phyloP scores from a whole-genome alignment of 495 filamentous ascomycete species.

The Penicillium samsonianum region DNA sequence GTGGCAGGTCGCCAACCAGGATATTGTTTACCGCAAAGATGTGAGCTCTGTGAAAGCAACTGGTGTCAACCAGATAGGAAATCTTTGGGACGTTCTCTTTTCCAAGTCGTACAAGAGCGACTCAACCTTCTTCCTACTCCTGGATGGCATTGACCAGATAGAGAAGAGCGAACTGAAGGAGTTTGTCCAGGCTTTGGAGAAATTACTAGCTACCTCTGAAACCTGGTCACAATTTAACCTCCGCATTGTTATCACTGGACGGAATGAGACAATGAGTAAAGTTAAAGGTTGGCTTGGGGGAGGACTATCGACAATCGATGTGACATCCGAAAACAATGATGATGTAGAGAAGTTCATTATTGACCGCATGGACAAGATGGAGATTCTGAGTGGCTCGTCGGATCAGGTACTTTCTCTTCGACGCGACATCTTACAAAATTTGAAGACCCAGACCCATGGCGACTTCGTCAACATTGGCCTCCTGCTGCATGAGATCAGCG shows the following conservation, averaged over 20 bases:
- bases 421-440: slow-evolving; percentile 13
- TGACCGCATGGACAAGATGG: slow-evolving; percentile 23
- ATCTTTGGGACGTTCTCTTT: slow-evolving; percentile 19
- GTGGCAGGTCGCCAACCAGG: slow-evolving; percentile 21
- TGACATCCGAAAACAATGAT: slow-evolving; percentile 17
- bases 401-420: slow-evolving; percentile 16
- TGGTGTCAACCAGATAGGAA: slow-evolving; percentile 8
- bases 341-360: slow-evolving; percentile 21
- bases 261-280: slow-evolving; percentile 10
- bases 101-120: slow-evolving; percentile 22
- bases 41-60: slow-evolving; percentile 9
- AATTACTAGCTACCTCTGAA: slow-evolving; percentile 2
- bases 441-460: slow-evolving; percentile 16
- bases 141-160: slow-evolving; percentile 19
- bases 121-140: slow-evolving; percentile 21
- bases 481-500: slow-evolving; percentile 21
- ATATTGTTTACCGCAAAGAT: slow-evolving; percentile 24
- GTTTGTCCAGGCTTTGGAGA: slow-evolving; percentile 9
- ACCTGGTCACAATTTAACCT: slow-evolving; percentile 19
- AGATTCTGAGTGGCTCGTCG: slow-evolving; percentile 17
- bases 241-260: slow-evolving; percentile 16
- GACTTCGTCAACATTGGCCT: slow-evolving; percentile 26
- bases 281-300: slow-evolving; percentile 13
- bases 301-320: slow-evolving; percentile 9
- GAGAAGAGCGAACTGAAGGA: slow-evolving; percentile 15